Base-by-base conservation (phyloP, 176 grass and related monocot species). In the Aegilops longissima region DNA sequence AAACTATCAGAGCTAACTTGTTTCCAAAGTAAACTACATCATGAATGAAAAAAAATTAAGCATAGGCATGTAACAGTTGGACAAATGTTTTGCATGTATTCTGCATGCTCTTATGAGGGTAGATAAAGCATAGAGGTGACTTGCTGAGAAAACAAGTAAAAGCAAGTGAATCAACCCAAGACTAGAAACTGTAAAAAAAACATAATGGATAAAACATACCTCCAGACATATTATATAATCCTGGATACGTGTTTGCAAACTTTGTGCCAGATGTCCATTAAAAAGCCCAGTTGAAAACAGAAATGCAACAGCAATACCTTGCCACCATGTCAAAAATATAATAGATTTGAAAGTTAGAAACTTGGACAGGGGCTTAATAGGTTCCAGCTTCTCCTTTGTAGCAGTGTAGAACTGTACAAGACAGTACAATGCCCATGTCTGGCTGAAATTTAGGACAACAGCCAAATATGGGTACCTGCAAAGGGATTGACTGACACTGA, bases 301-400 rank as follows among this genome's bases (percentile, higher is more conserved):
- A 88, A 99, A 94, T 65, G 94, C 94, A 90, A 99, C 89, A 86
- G 91, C 91, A 87, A 99, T 58, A 88, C 97, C 97, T 86, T 99
- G 97, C 97, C 97, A 99, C 94, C 97, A 99, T 74, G 97, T 99
- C 80, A 99, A 92, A 89, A 99, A 99, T 90, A 99, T 94, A 94
- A 96, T 99, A 73, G 94, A 96, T 87, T 99, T 99, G 92, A 99
- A 99, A 20, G 92, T 93, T 68, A 99, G 89, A 91, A 99, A 99
- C 70, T 99, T 99, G 34, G 97, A 91, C 81, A 99, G 84, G 42
- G 97, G 97, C 81, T 94, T 90, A 71, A 96, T 99, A 73, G 97
- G 90, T 80, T 99, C 92, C 80, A 99, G 82, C 82, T 94, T 99
- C 79, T 96, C 92, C 80, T 99, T 99, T 16, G 92, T 99, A 52